phyloP scores from a whole-genome alignment of 2,329 filamentous ascomycete species.

The Colletotrichum acutatum region DNA sequence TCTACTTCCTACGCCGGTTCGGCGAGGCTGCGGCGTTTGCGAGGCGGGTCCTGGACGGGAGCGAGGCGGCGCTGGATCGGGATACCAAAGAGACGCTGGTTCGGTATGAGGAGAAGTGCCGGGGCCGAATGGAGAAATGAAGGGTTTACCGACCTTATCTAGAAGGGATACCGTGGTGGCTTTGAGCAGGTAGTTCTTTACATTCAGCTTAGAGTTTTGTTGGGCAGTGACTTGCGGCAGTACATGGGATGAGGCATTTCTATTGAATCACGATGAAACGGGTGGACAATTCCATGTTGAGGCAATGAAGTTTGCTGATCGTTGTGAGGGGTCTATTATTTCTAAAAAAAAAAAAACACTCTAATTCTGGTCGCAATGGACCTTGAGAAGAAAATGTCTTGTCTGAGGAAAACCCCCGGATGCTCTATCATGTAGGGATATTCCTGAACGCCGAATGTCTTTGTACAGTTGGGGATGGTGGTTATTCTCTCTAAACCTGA shows the following conservation, averaged over 20 bases:
- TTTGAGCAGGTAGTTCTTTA: no score
- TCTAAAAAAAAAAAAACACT: constrained; percentile 7
- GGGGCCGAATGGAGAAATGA: constrained; percentile 40
- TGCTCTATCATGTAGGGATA: constrained; percentile 33
- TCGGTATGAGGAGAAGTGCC: constrained; percentile 56
- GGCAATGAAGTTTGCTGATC: constrained; percentile 9
- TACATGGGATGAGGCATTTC: neutral
- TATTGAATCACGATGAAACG: neutral
- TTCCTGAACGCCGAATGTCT: constrained; percentile 24
- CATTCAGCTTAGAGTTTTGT: no score
- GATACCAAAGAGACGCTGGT: constrained; percentile 54
- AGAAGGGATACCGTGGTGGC: no score
- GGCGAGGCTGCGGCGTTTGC: constrained; percentile 57
- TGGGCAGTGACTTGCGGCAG: no score
- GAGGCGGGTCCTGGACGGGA: constrained; percentile 45
- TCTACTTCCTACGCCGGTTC: constrained; percentile 65
- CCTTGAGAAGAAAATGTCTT: neutral
- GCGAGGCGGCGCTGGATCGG: constrained; percentile 50
- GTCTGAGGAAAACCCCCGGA: neutral
- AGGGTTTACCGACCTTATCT: no score
- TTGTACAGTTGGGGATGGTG: constrained; percentile 8
- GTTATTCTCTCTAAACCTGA: neutral
- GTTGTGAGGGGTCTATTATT: constrained; percentile 23
- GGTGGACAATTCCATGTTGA: neutral
- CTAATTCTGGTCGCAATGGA: constrained; percentile 1